These are phyloP conservation scores for Diversispora eburnea DNA, from an alignment of 192 early-diverging fungal species.

Conservation along the genomic window DNA sequence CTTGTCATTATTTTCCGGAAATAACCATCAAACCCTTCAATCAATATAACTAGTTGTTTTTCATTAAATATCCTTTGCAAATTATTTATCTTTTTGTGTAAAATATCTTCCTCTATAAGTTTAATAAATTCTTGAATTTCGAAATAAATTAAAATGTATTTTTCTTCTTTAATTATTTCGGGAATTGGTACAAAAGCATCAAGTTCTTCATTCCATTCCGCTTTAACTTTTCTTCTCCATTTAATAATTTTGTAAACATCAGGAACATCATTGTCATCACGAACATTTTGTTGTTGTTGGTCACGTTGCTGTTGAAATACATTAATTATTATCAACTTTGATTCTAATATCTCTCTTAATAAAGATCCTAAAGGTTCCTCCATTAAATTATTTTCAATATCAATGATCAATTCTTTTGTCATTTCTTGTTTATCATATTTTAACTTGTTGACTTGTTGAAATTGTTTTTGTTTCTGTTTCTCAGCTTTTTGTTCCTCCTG, in stretches of 20 bases:
- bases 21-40: constrained; percentile 42
- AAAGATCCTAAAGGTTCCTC: constrained; percentile 23
- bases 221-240: constrained; percentile 34
- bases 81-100: constrained; percentile 19
- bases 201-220: constrained; percentile 32
- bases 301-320: neutral
- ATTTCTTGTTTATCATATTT: constrained; percentile 28
- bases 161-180: constrained; percentile 32
- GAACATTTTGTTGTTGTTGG: no score
- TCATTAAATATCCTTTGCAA: constrained; percentile 4
- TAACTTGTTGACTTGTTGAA: constrained; percentile 36
- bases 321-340: constrained; percentile 12
- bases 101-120: constrained; percentile 15
- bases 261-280: no score
- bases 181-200: constrained; percentile 33
- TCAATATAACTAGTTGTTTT: constrained; percentile 34
- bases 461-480: constrained; percentile 22
- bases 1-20: constrained; percentile 29
- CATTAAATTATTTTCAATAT: constrained; percentile 31
- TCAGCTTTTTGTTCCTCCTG: constrained; percentile 30
- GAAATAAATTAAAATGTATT: constrained; percentile 27
- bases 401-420: constrained; percentile 38
- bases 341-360: constrained; percentile 23
- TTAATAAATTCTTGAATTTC: constrained; percentile 15
- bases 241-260: constrained; percentile 30